phyloP scores from a whole-genome alignment of 257 asterid species.

The Nicotiana obtusifolia region DNA sequence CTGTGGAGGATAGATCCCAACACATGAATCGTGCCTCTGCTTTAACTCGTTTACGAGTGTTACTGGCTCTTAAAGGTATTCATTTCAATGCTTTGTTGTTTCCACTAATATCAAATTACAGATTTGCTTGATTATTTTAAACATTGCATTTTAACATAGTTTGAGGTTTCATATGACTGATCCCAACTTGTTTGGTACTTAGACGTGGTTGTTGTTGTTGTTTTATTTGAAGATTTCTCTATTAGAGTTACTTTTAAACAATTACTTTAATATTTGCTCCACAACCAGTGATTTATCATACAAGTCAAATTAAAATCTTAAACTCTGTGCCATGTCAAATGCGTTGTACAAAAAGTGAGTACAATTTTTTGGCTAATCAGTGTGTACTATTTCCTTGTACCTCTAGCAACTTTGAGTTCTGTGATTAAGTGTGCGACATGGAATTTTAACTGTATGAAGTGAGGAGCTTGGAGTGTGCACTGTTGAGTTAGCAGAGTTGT shows the following conservation, averaged over 20 bases:
- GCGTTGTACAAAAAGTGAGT: background rate
- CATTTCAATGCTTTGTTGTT: background rate
- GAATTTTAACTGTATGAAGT: background rate
- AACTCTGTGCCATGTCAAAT: background rate
- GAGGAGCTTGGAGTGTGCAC: background rate
- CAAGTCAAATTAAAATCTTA: background rate
- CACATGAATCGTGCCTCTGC: slow-evolving; percentile 90
- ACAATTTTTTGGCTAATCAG: background rate
- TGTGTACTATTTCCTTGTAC: background rate
- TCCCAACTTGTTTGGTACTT: too few relatives aligned
- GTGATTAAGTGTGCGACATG: background rate
- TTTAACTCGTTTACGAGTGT: slow-evolving; percentile 60
- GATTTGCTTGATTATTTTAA: background rate
- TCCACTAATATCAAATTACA: background rate
- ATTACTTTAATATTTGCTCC: background rate
- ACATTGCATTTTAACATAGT: too few relatives aligned
- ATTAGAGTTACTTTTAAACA: background rate
- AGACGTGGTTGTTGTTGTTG: too few relatives aligned
- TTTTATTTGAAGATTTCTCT: too few relatives aligned
- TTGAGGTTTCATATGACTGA: too few relatives aligned
- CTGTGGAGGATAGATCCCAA: slow-evolving; percentile 87
- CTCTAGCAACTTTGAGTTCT: background rate
- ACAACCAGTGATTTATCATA: background rate
- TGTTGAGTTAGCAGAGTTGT: background rate
- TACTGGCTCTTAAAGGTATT: slow-evolving; percentile 79